Evolutionary conservation across 345 rosid genomes (phyloP).

Genomic region (Eutrema heterophyllum): DNA sequence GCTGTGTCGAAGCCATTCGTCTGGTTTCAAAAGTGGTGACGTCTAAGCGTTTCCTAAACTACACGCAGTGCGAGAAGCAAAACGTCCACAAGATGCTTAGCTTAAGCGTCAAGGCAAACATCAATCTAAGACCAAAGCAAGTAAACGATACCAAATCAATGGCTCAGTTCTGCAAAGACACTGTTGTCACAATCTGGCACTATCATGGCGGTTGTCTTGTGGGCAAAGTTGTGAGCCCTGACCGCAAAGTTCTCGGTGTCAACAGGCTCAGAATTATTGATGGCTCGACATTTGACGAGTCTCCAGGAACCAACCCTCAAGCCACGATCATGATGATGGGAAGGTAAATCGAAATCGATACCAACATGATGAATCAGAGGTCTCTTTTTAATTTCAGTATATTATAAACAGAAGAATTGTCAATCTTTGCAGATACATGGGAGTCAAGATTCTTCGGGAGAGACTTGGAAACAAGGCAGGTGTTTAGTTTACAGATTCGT

Average conservation of each 20-base stretch:
- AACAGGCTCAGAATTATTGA: slow-evolving; percentile 71
- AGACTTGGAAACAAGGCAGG: slow-evolving; percentile 61
- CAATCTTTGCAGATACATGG: slow-evolving; percentile 71
- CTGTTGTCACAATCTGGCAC: slow-evolving; percentile 96
- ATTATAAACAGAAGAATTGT: slow-evolving; percentile 3
- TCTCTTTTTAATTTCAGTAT: not conserved
- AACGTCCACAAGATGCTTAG: slow-evolving; percentile 62
- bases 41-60: slow-evolving; percentile 58
- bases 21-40: slow-evolving; percentile 54
- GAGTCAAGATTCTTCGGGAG: slow-evolving; percentile 69
- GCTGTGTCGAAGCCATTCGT: slow-evolving; percentile 75
- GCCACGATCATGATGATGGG: slow-evolving; percentile 98
- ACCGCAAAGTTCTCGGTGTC: slow-evolving; percentile 61
- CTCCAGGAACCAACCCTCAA: slow-evolving; percentile 99
- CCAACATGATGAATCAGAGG: not conserved
- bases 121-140: slow-evolving; percentile 73
- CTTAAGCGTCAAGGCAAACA: slow-evolving; percentile 62
- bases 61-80: slow-evolving; percentile 45
- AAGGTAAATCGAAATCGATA: slow-evolving; percentile 48
- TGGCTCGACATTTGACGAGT: slow-evolving; percentile 67
- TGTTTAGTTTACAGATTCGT: slow-evolving; percentile 27
- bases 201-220: slow-evolving; percentile 94
- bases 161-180: slow-evolving; percentile 93
- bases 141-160: slow-evolving; percentile 74
- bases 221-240: slow-evolving; percentile 62